Evolutionary conservation across 345 rosid genomes (phyloP).

Genomic region (Eucalyptus polybractea): DNA sequence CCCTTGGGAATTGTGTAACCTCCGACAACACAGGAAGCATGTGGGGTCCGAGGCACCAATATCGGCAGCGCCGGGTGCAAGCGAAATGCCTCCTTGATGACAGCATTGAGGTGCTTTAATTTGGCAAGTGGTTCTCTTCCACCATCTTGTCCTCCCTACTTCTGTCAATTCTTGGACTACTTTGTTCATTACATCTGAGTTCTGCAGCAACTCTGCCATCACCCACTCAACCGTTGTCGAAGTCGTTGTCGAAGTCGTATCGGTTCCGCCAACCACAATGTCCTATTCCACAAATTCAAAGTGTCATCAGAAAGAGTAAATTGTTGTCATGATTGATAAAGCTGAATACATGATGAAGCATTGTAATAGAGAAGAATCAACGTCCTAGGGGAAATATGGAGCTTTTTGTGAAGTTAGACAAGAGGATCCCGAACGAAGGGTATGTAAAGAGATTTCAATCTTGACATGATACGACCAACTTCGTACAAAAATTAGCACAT

Average conservation of each 20-base stretch:
- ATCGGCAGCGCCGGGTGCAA: background rate
- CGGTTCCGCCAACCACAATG: background rate
- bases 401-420: too few species aligned
- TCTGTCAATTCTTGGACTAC: background rate
- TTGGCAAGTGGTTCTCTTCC: background rate
- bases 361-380: too few species aligned
- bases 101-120: background rate
- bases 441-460: background rate
- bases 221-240: slow-evolving; percentile 10
- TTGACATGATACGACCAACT: background rate
- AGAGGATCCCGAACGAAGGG: background rate
- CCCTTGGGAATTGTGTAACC: background rate
- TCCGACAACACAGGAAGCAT: background rate
- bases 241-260: slow-evolving; percentile 17
- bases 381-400: too few species aligned
- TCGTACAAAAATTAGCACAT: background rate
- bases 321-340: background rate
- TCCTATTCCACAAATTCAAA: background rate
- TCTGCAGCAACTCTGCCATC: slow-evolving; percentile 24
- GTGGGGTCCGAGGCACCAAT: background rate
- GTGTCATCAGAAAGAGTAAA: background rate
- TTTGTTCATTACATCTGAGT: background rate
- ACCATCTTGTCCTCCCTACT: background rate
- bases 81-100: background rate
- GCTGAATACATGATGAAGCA: background rate